Conservation (phyloP, 768 basidiomycete genomes). For the Tylopilus cervinicoccineus region DNA sequence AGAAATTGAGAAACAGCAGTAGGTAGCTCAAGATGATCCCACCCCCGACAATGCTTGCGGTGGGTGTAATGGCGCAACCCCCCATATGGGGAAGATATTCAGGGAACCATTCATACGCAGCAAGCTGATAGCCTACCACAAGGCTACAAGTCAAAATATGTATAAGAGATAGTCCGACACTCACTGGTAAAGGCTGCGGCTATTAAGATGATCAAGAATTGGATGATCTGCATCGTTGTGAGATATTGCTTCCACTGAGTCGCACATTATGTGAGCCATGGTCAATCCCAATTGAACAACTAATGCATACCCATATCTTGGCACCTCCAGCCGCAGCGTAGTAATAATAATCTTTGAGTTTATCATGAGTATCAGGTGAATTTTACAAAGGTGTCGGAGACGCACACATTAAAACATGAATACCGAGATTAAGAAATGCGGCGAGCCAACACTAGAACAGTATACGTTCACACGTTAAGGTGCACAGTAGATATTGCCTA, state of each 20-base stretch:
- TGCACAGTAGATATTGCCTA: constrained; percentile 56
- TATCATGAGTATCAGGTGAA: constrained; percentile 1
- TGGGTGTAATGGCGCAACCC: too few relatives aligned
- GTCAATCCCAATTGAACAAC: background rate
- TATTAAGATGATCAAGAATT: constrained; percentile 19
- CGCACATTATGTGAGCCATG: background rate
- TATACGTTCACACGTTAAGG: background rate
- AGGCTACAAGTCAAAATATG: too few relatives aligned
- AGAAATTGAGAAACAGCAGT: too few relatives aligned
- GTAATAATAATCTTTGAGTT: constrained; percentile 74
- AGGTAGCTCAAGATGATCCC: too few relatives aligned
- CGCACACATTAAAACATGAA: constrained; percentile 96
- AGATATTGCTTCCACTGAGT: constrained; percentile 25
- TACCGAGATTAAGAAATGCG: constrained; percentile 80
- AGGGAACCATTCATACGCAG: too few relatives aligned
- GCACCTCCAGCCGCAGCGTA: constrained; percentile 67
- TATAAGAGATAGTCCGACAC: background rate
- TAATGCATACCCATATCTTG: constrained; percentile 15
- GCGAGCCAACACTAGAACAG: constrained; percentile 80
- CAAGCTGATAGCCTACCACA: too few relatives aligned
- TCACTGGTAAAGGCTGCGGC: constrained; percentile 9
- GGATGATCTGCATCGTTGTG: constrained; percentile 21
- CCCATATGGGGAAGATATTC: too few relatives aligned
- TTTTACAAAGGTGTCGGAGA: constrained; percentile 12
- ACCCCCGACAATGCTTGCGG: too few relatives aligned